Base-by-base conservation (phyloP, 2,329 filamentous ascomycete genomes). In the Talaromyces verruculosus region DNA sequence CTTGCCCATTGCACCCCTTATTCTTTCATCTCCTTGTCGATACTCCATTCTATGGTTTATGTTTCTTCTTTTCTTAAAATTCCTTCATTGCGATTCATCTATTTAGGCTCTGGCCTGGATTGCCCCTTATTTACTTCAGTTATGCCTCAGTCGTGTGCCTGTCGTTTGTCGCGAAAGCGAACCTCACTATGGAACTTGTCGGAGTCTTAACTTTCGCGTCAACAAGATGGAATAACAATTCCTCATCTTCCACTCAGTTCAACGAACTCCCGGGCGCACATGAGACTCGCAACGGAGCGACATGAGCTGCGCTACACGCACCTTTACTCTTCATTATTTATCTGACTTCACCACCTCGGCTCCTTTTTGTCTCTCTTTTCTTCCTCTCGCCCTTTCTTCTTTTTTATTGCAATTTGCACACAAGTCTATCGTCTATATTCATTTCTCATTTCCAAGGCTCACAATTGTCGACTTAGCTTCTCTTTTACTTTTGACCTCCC, bases 391-490 rank as follows among this genome's bases (percentile, higher is more conserved):
- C 35, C 49, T 39, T 47, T 53, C 55, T 55, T 55, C 25, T 55
- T 53, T 30, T 22, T 41, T 11, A 63, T 64, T 57, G 17, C 22
- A n/a, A 11, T 5, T 19, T n/a, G 22, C 37, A 45, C 57, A n/a
- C 13, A 19, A 60, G n/a, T 61, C 45, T 28, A 60, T 30, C 57
- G 2, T 37, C 10, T 39, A 11, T 22, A 57, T 17, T 53, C 22
- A 28, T 30, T 53, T 33, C 17, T 22, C 51, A 70, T 70, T 67
- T 76, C 76, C 76, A 75, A 78, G 74, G 70, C 74, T 78, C 73
- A 77, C 73, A 66, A 73, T 78, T 69, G 72, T 70, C 37, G 19
- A 60, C 71, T 68, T 79, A 80, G 77, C 77, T 37, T 39, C 11
- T 55, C 5, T 25, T 37, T 45, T 60, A 30, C 57, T 60, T 60